phyloP scores from a whole-genome alignment of 202 grass and related monocot genomes.

The Schoenoplectus triqueter region DNA sequence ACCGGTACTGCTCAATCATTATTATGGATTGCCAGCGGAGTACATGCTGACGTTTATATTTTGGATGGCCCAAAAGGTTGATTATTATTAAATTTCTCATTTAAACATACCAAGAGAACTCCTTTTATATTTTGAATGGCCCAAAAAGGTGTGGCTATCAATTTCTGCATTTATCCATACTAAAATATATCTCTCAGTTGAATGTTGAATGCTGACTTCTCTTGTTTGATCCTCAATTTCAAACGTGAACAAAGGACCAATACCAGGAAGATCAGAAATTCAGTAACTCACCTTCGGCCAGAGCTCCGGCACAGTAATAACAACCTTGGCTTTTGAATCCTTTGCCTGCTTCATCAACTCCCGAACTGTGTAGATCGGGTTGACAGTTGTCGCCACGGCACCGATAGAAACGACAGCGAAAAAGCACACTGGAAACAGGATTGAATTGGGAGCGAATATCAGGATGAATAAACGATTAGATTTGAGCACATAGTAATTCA shows the following conservation, averaged over 20 bases:
- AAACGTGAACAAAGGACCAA: background rate
- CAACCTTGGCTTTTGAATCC: slow-evolving; percentile 55
- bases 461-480: slow-evolving; percentile 22
- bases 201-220: background rate
- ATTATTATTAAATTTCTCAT: background rate
- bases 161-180: background rate
- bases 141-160: background rate
- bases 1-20: too few species aligned
- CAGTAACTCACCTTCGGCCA: slow-evolving; percentile 44
- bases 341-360: slow-evolving; percentile 77
- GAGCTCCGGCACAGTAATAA: slow-evolving; percentile 63
- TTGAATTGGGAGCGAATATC: slow-evolving; percentile 69
- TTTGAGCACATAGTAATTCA: too few species aligned
- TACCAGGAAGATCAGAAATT: background rate
- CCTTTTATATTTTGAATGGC: background rate
- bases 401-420: slow-evolving; percentile 64
- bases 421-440: slow-evolving; percentile 80
- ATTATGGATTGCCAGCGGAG: too few species aligned
- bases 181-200: background rate
- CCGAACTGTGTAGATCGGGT: slow-evolving; percentile 63
- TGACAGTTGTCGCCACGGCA: slow-evolving; percentile 71
- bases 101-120: background rate
- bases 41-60: too few species aligned
- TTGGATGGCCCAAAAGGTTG: too few species aligned
- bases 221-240: background rate